phyloP scores from a whole-genome alignment of 2,329 filamentous ascomycete species.

The Grosmannia clavigera region DNA sequence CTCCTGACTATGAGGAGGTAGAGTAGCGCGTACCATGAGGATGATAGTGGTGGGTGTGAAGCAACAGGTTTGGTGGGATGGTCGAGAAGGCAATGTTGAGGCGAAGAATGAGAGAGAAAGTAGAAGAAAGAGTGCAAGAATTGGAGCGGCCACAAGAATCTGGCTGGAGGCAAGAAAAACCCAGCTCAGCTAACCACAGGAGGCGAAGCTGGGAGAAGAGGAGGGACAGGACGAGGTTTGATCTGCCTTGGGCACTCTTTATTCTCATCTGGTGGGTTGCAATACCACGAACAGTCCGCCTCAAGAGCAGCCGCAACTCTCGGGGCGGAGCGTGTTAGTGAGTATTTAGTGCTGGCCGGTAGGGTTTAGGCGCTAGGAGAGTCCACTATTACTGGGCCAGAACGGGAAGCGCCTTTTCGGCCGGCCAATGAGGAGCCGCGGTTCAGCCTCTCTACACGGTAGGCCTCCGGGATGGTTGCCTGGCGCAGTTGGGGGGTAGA shows the following conservation, averaged over 20 bases:
- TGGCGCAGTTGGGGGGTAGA: not conserved
- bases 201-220: too few relatives aligned
- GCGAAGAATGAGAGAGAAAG: not conserved
- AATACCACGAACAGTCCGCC: not conserved
- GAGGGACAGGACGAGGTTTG: too few relatives aligned
- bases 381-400: not conserved
- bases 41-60: not conserved
- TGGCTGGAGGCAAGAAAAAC: too few relatives aligned
- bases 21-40: not conserved
- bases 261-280: not conserved
- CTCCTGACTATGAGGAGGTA: not conserved
- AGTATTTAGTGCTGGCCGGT: not conserved
- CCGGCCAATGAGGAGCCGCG: not conserved
- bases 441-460: not conserved
- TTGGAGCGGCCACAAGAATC: not conserved
- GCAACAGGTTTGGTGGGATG: not conserved
- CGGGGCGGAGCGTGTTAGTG: not conserved
- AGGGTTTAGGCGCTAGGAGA: not conserved
- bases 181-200: too few relatives aligned
- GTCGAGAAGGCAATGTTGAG: not conserved
- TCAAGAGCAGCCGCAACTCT: not conserved
- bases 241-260: too few relatives aligned
- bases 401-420: not conserved
- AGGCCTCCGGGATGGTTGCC: not conserved
- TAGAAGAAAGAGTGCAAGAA: not conserved